A percentile compares a stretch with the other conserved stretches of the same genome.
These are phyloP conservation scores for Fusarium aywerte DNA, from an alignment of 2,329 filamentous ascomycete species.

Conservation along the genomic window DNA sequence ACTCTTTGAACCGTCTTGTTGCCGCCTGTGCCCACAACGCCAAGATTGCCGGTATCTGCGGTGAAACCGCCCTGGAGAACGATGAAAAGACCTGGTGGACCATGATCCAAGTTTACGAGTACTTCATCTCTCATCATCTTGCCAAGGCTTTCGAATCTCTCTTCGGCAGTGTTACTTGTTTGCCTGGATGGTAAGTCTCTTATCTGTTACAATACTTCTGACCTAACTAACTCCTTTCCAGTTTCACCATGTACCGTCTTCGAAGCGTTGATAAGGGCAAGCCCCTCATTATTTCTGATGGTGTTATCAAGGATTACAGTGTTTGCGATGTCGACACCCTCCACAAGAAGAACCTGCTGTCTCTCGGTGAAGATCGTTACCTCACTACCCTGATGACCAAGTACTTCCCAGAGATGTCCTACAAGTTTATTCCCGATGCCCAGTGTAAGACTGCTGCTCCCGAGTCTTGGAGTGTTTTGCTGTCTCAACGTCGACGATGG, in stretches of 20 bases:
- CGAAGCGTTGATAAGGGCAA: constrained; percentile 94
- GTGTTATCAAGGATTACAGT: constrained; percentile 86
- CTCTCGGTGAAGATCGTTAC: constrained; percentile 96
- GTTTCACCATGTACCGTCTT: constrained; percentile 99
- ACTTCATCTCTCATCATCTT: constrained; percentile 98
- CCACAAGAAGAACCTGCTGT: constrained; percentile 95
- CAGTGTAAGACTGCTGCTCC: constrained; percentile 94
- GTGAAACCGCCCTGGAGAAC: constrained; percentile 95
- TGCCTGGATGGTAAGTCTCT: constrained; percentile 91
- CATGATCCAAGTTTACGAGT: constrained; percentile 99
- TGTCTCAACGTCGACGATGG: constrained; percentile 99
- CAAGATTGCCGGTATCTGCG: constrained; percentile 97
- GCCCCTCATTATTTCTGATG: constrained; percentile 91
- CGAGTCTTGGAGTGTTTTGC: constrained; percentile 90
- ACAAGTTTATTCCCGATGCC: constrained; percentile 94
- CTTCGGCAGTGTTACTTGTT: constrained; percentile 97
- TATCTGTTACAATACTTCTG: neutral
- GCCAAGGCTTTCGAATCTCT: constrained; percentile 97
- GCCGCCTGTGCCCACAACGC: constrained; percentile 92
- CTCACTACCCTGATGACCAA: constrained; percentile 98
- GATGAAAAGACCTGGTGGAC: constrained; percentile 97
- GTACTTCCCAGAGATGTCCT: constrained; percentile 94
- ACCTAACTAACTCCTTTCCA: constrained; percentile 56
- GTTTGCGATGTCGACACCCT: constrained; percentile 92
- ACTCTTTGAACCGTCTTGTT: constrained; percentile 91